Evolutionary conservation across 2,329 filamentous ascomycete genomes (phyloP), one percentile per base, ranked within the genome.

Genomic region (Cercospora berteroae): DNA sequence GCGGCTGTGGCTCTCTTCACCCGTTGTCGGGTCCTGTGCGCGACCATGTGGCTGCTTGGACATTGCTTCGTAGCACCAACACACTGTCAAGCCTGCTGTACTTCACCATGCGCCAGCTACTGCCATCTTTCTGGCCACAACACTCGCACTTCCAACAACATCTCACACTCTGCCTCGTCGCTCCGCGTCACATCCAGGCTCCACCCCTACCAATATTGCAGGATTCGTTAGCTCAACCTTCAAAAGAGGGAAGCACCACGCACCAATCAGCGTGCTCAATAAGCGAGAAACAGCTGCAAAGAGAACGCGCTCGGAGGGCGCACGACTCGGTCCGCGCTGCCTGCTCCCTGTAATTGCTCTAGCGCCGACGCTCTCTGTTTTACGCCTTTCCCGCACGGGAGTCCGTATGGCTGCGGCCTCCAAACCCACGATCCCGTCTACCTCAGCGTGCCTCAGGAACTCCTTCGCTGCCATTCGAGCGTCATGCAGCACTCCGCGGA

Each of bases 311-410:
- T 60, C 59, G 60, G 61, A 59, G 66, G 61, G 68, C 57, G 65
- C 67, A 71, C 70, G 65, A 72, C 67, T 69, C 70, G 70, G 70
- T 67, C 68, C 70, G 71, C 64, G 58, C 62, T 64, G 63, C 44
- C 39, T 42, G 23, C 66, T 68, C 64, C 61, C 66, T 66, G 58
- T 25, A 27, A 61, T 10, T 57, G 64, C 67, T 56, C 61, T 64
- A 66, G 67, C 64, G 57, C 16, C 64, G 20, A 10, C 60, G 20
- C 5, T 33, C 55, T 59, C 60, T 66, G 27, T 64, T 58, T 66
- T 66, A 42, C 65, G 68, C 64, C 64, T 60, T 67, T 68, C 68
- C 66, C 68, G 69, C 68, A 63, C 48, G 18, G 66, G 48, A 63
- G 60, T 65, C 25, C 63, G 64, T 64, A 39, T 64, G 62, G 60